Evolutionary conservation across 371 early-diverging fungal species (phyloP), one percentile per base, ranked within the genome.

Genomic region (Paraphysoderma sedebokerense): DNA sequence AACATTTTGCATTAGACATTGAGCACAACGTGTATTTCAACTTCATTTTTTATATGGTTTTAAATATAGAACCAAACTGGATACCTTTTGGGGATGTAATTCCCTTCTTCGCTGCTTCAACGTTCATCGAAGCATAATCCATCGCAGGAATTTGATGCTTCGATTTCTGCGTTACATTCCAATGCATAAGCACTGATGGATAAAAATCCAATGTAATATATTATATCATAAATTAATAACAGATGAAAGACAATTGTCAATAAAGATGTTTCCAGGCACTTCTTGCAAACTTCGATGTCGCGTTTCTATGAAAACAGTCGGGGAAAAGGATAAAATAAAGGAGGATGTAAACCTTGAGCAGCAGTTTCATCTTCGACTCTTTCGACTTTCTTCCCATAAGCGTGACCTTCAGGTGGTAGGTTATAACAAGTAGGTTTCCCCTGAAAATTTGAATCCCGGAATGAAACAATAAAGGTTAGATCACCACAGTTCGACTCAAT

Each of bases 71-170:
- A n/a, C n/a, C n/a, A n/a, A n/a, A 4, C 11, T 63, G 44, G 13
- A 66, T 58, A 3, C 50, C 63, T 24, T 46, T 52, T 11, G 72
- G 63, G 11, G 52, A 47, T 20, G 57, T 53, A 42, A 68, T 58
- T 2, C 65, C 63, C 26, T 62, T 55, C 34, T 62, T 60, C 17
- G 64, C 60, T n/a, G 63, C 52, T 45, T 58, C 57, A 36, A 65
- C 55, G 56, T 72, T 72, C 72, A 72, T 72, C 31, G 69, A 54
- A 36, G 68, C 58, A 58, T 68, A 72, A 55, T 72, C 68, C 23
- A 72, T 56, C 8, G 67, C 55, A n/a, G 66, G 61, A 9, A 52
- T 50, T 6, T 55, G 52, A 40, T 67, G 48, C 45, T 64, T 62
- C 44, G 58, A 50, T 11, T 41, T 60, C 5, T 61, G 55, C 28